phyloP scores from a whole-genome alignment of 2,329 filamentous ascomycete species.

The Pleoardoris graminearum region DNA sequence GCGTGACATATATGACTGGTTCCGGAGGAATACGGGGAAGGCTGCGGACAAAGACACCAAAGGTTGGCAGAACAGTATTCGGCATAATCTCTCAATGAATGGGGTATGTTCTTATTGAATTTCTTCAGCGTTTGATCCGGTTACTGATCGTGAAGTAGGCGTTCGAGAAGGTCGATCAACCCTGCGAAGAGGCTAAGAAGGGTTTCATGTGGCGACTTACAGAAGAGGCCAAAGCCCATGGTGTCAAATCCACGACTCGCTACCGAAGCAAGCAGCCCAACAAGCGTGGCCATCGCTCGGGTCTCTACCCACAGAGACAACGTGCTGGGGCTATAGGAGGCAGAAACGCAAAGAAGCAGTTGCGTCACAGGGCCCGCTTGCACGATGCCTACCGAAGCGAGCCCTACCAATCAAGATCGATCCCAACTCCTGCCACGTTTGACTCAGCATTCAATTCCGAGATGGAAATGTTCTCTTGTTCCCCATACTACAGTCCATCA shows the following conservation, averaged over 20 bases:
- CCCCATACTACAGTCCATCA: constrained; percentile 21
- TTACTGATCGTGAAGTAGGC: constrained; percentile 47
- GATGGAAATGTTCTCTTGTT: constrained; percentile 15
- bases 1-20: constrained; percentile 90
- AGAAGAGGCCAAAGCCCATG: constrained; percentile 67
- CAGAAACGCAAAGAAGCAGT: constrained; percentile 41
- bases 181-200: constrained; percentile 63
- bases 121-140: background rate
- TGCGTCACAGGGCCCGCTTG: constrained; percentile 18
- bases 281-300: constrained; percentile 42
- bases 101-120: constrained; percentile 59
- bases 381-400: constrained; percentile 25
- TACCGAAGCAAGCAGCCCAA: constrained; percentile 53
- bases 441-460: constrained; percentile 14
- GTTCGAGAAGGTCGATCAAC: constrained; percentile 57
- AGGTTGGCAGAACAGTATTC: constrained; percentile 94
- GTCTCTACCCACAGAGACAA: constrained; percentile 46
- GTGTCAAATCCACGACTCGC: constrained; percentile 81
- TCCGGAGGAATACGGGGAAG: constrained; percentile 78
- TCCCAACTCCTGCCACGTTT: constrained; percentile 17
- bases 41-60: constrained; percentile 58
- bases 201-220: constrained; percentile 77
- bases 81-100: constrained; percentile 97
- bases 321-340: constrained; percentile 52
- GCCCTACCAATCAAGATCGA: constrained; percentile 22